phyloP scores from a whole-genome alignment of 2,329 filamentous ascomycete species.

The Xylaria sp. region DNA sequence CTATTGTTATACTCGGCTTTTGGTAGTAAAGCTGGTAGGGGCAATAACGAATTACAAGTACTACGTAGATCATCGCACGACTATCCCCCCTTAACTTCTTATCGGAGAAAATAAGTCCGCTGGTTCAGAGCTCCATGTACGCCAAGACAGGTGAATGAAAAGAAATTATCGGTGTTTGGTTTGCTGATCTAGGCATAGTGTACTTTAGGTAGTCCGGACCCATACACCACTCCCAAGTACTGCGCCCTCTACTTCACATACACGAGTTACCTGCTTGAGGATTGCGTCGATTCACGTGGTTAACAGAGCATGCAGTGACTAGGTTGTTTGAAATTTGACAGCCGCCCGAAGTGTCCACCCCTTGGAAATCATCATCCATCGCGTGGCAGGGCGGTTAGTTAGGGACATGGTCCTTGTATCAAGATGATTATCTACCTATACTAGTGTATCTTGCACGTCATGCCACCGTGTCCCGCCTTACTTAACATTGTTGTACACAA shows the following conservation, averaged over 20 bases:
- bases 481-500: neutral
- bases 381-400: slow-evolving; percentile 23
- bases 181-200: slow-evolving; percentile 7
- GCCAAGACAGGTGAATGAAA: slow-evolving; percentile 26
- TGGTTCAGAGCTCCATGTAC: slow-evolving; percentile 22
- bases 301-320: slow-evolving; percentile 34
- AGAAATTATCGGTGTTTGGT: slow-evolving; percentile 28
- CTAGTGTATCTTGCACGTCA: neutral
- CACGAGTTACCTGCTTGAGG: neutral
- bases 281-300: slow-evolving; percentile 35
- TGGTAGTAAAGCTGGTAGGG: slow-evolving; percentile 12
- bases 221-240: neutral
- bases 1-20: neutral
- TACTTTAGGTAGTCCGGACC: neutral
- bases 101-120: slow-evolving; percentile 14
- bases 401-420: slow-evolving; percentile 5
- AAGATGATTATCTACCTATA: neutral
- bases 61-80: slow-evolving; percentile 33
- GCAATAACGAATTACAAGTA: slow-evolving; percentile 13
- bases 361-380: slow-evolving; percentile 22
- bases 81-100: slow-evolving; percentile 1
- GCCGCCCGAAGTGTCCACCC: slow-evolving; percentile 29
- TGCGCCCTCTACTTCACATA: neutral
- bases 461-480: neutral
- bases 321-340: slow-evolving; percentile 37